phyloP scores from a whole-genome alignment of 192 early-diverging fungal genomes.

The Podila epicladia region DNA sequence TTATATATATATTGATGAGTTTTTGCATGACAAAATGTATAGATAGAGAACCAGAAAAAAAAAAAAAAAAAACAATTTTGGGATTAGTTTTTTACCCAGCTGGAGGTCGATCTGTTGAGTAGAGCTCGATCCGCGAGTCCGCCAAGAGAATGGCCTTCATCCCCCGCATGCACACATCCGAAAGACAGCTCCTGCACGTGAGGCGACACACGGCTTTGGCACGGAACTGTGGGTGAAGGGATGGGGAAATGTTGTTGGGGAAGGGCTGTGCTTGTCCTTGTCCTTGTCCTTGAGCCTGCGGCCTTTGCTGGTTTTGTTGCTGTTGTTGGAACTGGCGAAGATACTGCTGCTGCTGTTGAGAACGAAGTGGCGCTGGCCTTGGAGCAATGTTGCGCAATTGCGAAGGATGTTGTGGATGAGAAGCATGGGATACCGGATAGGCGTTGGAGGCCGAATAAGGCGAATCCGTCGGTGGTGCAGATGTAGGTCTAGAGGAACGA shows the following conservation, averaged over 20 bases:
- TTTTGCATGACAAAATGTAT: too few relatives aligned
- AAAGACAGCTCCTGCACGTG: constrained; percentile 72
- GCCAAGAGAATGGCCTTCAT: constrained; percentile 88
- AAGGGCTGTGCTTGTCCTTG: not conserved
- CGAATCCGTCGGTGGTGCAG: not conserved
- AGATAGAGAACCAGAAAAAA: too few relatives aligned
- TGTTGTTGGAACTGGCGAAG: not conserved
- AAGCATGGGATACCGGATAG: not conserved
- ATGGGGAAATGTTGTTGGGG: constrained; percentile 22
- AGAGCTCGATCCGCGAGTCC: constrained; percentile 80
- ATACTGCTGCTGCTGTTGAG: not conserved
- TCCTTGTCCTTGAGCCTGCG: not conserved
- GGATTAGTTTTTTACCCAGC: constrained; percentile 49
- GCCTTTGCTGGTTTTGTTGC: not conserved
- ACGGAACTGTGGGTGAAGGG: constrained; percentile 61
- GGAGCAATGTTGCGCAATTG: not conserved
- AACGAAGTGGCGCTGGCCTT: not conserved
- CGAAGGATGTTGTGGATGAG: not conserved
- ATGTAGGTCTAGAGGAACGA: not conserved
- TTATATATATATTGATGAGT: too few relatives aligned
- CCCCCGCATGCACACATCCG: constrained; percentile 70
- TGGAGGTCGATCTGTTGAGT: constrained; percentile 75
- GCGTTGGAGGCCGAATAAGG: not conserved
- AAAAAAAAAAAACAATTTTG: too few relatives aligned
- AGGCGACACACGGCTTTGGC: constrained; percentile 79